Base-by-base conservation (phyloP, 345 rosid species). In the Corchorus capsularis region DNA sequence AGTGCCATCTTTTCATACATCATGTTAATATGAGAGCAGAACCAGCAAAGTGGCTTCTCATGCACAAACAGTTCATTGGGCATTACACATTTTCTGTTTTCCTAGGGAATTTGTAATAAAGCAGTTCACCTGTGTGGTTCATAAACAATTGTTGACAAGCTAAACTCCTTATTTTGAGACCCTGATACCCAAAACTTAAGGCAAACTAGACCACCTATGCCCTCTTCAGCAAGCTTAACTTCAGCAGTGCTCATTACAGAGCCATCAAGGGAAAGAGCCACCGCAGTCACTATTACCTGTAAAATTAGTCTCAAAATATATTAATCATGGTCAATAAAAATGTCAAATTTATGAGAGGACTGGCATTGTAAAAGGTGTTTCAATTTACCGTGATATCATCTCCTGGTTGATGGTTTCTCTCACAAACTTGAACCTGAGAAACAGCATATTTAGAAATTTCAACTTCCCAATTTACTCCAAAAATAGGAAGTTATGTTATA, bases 331-430 rank as follows among this genome's bases (percentile, higher is more conserved):
- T 69, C 43, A 32, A 50, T 69, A 27, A 69, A 73, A 7, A 8
- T 4, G 32, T 41, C 5, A 72, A 63, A 46, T 52, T 65, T 10
- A 52, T 53, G 9, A 53, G 61, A 54, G 54, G 52, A 64, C n/a
- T 13, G 15, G 7, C 7, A 35, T 35, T 19, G 4, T 1, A 62
- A 60, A 65, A 74, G 46, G 43, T 15, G 20, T 82, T 68, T 74
- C 45, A 63, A 68, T 82, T 75, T 87, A 96, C 99, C 87, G 94
- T 92, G 82, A 92, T 76, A 64, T 87, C 97, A 85, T 93, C 97
- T 59, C 89, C 94, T 15, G 99, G 98, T 76, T 96, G 99, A 84
- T 96, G 94, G 82, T 90, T 96, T 89, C 98, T 92, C 83, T 93
- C 99, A 84, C 96, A 93, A 71, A 95, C 96, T 88, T 89, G 94